Conservation (phyloP, 441 rosid genomes). For the Syzygium malaccense region DNA sequence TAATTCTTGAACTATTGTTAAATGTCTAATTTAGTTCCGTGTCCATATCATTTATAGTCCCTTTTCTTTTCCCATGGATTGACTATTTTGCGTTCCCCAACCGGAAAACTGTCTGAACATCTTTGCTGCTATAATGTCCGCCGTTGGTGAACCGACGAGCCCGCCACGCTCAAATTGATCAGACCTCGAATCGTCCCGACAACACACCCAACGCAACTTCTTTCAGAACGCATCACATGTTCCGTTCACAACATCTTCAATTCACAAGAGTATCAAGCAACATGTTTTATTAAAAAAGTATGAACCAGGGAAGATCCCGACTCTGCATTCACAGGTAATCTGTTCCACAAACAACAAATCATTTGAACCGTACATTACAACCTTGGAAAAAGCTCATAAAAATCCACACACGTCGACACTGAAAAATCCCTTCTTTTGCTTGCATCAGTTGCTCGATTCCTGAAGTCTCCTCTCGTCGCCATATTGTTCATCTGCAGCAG, state of each 20-base stretch:
- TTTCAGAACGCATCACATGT: neutral
- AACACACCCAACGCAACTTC: neutral
- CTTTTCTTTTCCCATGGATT: neutral
- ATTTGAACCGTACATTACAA: neutral
- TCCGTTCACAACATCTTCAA: neutral
- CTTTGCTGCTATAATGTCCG: neutral
- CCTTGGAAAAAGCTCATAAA: neutral
- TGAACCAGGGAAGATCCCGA: neutral
- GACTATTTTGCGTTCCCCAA: neutral
- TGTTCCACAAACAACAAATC: neutral
- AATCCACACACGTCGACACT: neutral
- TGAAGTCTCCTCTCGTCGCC: slow-evolving; percentile 19
- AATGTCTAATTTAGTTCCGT: no score
- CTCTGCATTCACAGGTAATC: neutral
- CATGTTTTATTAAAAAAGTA: neutral
- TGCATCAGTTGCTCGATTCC: slow-evolving; percentile 27
- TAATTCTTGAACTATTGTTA: no score
- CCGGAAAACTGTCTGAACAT: neutral
- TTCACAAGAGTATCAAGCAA: neutral
- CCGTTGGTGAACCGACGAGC: neutral
- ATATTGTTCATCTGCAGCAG: neutral
- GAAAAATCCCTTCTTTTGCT: neutral
- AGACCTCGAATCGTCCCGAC: neutral
- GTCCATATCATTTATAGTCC: neutral
- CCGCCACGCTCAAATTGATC: neutral